Evolutionary conservation across 2,329 filamentous ascomycete genomes (phyloP).

Genomic region (Hirsutella minnesotensis): DNA sequence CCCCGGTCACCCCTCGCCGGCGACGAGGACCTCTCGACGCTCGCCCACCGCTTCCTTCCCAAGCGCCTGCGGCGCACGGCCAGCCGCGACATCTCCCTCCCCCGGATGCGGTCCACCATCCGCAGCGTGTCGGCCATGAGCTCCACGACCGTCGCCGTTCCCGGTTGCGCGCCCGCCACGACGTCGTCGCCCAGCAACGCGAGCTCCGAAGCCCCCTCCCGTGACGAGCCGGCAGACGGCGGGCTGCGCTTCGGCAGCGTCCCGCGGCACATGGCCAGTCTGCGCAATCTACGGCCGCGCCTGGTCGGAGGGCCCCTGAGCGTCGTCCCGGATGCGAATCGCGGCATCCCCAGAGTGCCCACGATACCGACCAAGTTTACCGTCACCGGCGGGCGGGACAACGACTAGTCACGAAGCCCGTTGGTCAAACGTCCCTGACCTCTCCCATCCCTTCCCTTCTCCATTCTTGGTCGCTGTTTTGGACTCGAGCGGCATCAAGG

Average conservation of each 20-base stretch:
- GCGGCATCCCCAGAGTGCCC: constrained; percentile 33
- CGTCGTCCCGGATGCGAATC: constrained; percentile 32
- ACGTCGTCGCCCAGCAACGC: background rate
- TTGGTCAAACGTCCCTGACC: no score
- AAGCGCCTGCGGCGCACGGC: constrained; percentile 40
- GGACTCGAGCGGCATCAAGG: no score
- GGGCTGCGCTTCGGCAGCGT: background rate
- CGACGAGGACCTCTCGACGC: constrained; percentile 7
- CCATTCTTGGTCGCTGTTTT: no score
- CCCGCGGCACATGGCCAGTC: background rate
- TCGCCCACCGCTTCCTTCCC: constrained; percentile 12
- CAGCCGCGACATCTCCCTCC: constrained; percentile 27
- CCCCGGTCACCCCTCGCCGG: constrained; percentile 22
- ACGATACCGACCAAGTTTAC: constrained; percentile 30
- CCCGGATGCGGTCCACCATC: constrained; percentile 19
- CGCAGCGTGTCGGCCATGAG: constrained; percentile 16
- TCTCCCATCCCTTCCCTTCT: no score
- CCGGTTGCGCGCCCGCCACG: background rate
- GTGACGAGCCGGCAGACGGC: no score
- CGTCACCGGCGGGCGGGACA: constrained; percentile 6
- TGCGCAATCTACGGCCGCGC: background rate
- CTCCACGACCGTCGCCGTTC: background rate
- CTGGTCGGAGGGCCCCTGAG: constrained; percentile 19
- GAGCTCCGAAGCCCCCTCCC: no score
- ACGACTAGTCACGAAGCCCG: no score